A percentile compares a stretch with the other conserved stretches of the same genome.
These are phyloP conservation scores for Lasiodiplodia sp. DNA, from an alignment of 2,329 filamentous ascomycete species.

Conservation along the genomic window DNA sequence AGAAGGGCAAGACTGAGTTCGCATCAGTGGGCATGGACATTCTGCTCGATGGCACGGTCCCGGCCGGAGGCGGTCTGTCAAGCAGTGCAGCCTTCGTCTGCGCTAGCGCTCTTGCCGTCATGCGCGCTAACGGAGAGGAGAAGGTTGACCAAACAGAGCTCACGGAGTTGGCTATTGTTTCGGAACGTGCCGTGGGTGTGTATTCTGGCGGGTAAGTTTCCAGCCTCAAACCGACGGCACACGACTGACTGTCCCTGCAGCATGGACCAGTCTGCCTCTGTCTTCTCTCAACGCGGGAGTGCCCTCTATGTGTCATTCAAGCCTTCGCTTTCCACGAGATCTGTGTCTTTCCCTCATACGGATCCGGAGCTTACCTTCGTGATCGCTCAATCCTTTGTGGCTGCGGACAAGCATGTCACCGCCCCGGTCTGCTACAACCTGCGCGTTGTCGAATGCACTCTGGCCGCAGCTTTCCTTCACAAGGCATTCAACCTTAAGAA, in stretches of 20 bases:
- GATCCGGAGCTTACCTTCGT: slow-evolving; percentile 87
- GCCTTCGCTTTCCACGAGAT: slow-evolving; percentile 76
- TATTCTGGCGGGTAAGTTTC: slow-evolving; percentile 84
- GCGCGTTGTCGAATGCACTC: slow-evolving; percentile 91
- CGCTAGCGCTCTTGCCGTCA: slow-evolving; percentile 84
- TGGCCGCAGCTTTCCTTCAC: slow-evolving; percentile 76
- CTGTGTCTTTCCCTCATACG: slow-evolving; percentile 82
- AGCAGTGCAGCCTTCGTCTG: slow-evolving; percentile 95
- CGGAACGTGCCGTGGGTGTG: slow-evolving; percentile 91
- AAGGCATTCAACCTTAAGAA: slow-evolving; percentile 65
- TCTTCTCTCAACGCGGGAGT: slow-evolving; percentile 85
- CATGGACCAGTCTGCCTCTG: slow-evolving; percentile 97
- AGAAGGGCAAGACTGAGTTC: slow-evolving; percentile 67
- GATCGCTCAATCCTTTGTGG: slow-evolving; percentile 92
- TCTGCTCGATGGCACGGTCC: slow-evolving; percentile 89
- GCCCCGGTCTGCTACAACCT: slow-evolving; percentile 96
- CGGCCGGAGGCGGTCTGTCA: slow-evolving; percentile 88
- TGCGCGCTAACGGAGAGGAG: slow-evolving; percentile 82
- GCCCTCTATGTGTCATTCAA: slow-evolving; percentile 91
- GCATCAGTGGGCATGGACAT: slow-evolving; percentile 82
- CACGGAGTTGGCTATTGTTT: slow-evolving; percentile 91
- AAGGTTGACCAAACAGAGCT: slow-evolving; percentile 89
- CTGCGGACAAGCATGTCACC: slow-evolving; percentile 92
- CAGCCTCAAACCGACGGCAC: background rate
- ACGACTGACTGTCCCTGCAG: slow-evolving; percentile 54